Evolutionary conservation across 305 asterid genomes (phyloP), one percentile per base, ranked within the genome.

Genomic region (Nicotiana rustica): DNA sequence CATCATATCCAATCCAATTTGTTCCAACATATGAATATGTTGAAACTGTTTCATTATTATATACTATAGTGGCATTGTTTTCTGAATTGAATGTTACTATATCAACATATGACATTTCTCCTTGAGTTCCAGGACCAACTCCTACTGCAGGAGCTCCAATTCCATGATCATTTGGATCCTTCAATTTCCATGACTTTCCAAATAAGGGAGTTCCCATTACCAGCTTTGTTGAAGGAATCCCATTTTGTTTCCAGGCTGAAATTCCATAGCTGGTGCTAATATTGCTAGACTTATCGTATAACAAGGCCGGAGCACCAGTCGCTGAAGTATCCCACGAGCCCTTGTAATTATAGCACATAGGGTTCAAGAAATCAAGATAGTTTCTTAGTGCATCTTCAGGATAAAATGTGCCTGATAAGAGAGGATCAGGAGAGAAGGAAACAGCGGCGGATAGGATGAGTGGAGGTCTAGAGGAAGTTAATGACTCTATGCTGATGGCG

Each of bases 191-290:
- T 13, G 94, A 86, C 77, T 92, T 83, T 52, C 97, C 95, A 29
- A 90, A 93, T 61, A 81, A 85, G 2, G 94, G 96, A 89, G 92
- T 84, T 18, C 92, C 96, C 93, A 93, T 87, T 18, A 91, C 91
- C 38, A 91, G 65, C 75, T 90, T 85, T 67, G 64, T 73, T 25
- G 90, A 70, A 6, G 86, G 87, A 4, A 91, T 70, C 0, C 83
- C 84, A 8, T 82, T 66, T 5, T 57, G 31, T 76, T 87, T 91
- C 97, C 97, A 92, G 7, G 83, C 29, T 14, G 90, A 83, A n/a
- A 92, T 84, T 5, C 94, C 95, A 14, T 82, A 86, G 75, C 91
- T 88, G 0, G 94, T 92, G 79, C 95, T 91, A 19, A 92, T 31
- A 38, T 89, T 92, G 82, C 92, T 91, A 0, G 81, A 84, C 21